These are phyloP conservation scores for Phaeotremella skinneri DNA, from an alignment of 768 basidiomycete species.

Conservation along the genomic window DNA sequence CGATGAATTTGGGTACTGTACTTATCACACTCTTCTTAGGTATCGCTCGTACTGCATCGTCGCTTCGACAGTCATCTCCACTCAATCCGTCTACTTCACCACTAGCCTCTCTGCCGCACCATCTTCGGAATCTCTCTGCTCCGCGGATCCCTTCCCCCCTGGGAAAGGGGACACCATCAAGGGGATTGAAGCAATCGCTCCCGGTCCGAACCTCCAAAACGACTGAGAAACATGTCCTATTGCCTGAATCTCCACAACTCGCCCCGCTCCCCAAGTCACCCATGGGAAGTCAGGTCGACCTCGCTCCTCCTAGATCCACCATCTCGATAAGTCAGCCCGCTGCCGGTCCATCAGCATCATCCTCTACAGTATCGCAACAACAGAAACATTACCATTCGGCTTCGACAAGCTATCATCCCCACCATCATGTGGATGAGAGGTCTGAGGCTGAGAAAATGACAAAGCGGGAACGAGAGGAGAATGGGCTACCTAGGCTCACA, in stretches of 20 bases:
- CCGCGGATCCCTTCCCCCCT: slow-evolving; percentile 48
- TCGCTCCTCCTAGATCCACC: slow-evolving; percentile 25
- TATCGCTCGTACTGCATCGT: slow-evolving; percentile 49
- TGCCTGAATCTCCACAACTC: slow-evolving; percentile 87
- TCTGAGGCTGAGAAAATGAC: slow-evolving; percentile 84
- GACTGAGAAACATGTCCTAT: slow-evolving; percentile 81
- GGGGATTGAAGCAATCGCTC: slow-evolving; percentile 38
- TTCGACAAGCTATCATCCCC: not conserved
- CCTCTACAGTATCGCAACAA: not conserved
- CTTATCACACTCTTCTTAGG: slow-evolving; percentile 16
- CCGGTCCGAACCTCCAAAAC: slow-evolving; percentile 75
- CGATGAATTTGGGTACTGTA: not conserved
- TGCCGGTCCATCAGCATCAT: not conserved
- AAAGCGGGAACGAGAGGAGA: slow-evolving; percentile 76
- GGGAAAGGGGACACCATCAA: slow-evolving; percentile 47
- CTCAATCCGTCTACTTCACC: slow-evolving; percentile 20
- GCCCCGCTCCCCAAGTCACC: slow-evolving; percentile 59
- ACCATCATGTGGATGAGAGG: slow-evolving; percentile 62
- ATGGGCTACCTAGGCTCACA: slow-evolving; percentile 76
- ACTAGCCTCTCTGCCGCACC: slow-evolving; percentile 45
- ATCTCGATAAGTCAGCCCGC: not conserved
- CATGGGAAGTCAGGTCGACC: slow-evolving; percentile 34
- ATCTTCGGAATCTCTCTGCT: slow-evolving; percentile 43
- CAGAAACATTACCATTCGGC: not conserved
- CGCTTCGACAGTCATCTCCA: slow-evolving; percentile 39